These are phyloP conservation scores for Cantharellus anzutake DNA, from an alignment of 768 basidiomycete species.

Conservation along the genomic window DNA sequence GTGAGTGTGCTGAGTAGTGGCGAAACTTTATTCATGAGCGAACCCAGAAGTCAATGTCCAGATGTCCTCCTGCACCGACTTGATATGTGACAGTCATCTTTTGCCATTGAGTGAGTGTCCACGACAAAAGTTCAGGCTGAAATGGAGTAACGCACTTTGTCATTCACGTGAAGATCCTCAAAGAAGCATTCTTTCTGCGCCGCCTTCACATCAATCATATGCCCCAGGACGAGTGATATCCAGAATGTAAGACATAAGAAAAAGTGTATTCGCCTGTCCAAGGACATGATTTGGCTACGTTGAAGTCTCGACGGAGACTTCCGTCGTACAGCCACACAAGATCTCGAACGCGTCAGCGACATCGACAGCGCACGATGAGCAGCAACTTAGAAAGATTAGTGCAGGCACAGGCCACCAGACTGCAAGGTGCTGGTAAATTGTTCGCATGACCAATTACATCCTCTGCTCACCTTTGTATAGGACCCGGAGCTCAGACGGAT, in stretches of 20 bases:
- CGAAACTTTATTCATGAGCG: slow-evolving; percentile 9
- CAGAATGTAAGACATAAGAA: neutral
- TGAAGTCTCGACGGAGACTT: neutral
- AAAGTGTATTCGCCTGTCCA: neutral
- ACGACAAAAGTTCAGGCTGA: neutral
- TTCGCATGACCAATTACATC: neutral
- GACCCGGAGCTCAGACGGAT: neutral
- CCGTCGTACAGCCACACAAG: neutral
- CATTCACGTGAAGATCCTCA: slow-evolving; percentile 78
- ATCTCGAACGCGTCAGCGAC: neutral
- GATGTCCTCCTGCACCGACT: slow-evolving; percentile 89
- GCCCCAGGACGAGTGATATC: slow-evolving; percentile 8
- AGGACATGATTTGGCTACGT: neutral
- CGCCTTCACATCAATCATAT: slow-evolving; percentile 34
- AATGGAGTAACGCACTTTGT: slow-evolving; percentile 37
- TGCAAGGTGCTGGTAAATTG: neutral
- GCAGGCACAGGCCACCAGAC: neutral
- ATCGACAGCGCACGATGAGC: neutral
- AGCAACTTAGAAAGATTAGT: neutral
- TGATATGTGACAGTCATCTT: slow-evolving; percentile 99
- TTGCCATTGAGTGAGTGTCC: neutral
- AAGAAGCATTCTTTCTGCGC: slow-evolving; percentile 90
- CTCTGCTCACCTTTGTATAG: neutral
- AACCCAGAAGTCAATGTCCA: slow-evolving; percentile 98
- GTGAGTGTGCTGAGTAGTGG: neutral